Percentiles rank a stretch among this genome's conserved stretches.
phyloP scores from a whole-genome alignment of 2,329 filamentous ascomycete species.

The Gnomoniopsis smithogilvyi region DNA sequence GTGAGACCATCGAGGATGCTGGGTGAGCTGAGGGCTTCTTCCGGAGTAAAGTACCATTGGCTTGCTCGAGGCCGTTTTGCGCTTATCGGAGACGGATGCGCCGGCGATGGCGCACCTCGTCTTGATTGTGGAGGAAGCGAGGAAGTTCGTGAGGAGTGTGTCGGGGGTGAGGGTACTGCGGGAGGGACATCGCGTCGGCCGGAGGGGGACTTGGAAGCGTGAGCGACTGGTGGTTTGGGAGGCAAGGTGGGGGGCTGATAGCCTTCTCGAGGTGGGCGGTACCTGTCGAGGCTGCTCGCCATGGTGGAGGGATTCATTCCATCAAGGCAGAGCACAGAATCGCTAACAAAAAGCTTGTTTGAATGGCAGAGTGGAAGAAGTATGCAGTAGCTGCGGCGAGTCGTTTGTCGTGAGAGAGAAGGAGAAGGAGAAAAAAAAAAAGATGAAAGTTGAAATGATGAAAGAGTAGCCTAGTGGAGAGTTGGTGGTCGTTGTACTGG shows the following conservation, averaged over 20 bases:
- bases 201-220: constrained; percentile 47
- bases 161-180: constrained; percentile 59
- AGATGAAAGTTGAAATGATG: background rate
- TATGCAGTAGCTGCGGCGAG: background rate
- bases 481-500: background rate
- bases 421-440: background rate
- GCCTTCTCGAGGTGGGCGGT: constrained; percentile 53
- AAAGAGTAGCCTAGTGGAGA: background rate
- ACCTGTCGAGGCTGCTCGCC: constrained; percentile 56
- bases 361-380: background rate
- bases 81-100: constrained; percentile 35
- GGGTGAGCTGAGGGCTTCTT: constrained; percentile 79
- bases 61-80: constrained; percentile 35
- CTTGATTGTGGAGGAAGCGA: constrained; percentile 47
- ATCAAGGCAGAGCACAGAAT: constrained; percentile 1
- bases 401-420: background rate
- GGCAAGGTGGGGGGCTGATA: constrained; percentile 52
- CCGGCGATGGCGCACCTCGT: constrained; percentile 41
- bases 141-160: constrained; percentile 51
- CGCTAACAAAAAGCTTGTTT: background rate
- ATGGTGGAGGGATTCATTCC: constrained; percentile 33
- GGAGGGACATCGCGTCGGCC: constrained; percentile 56
- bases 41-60: constrained; percentile 88
- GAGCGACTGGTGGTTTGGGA: constrained; percentile 32
- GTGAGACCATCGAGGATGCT: constrained; percentile 80